A percentile compares a stretch with the other conserved stretches of the same genome.
Evolutionary conservation across 2,329 filamentous ascomycete species (phyloP).

Genomic region (Fusarium xyrophilum): DNA sequence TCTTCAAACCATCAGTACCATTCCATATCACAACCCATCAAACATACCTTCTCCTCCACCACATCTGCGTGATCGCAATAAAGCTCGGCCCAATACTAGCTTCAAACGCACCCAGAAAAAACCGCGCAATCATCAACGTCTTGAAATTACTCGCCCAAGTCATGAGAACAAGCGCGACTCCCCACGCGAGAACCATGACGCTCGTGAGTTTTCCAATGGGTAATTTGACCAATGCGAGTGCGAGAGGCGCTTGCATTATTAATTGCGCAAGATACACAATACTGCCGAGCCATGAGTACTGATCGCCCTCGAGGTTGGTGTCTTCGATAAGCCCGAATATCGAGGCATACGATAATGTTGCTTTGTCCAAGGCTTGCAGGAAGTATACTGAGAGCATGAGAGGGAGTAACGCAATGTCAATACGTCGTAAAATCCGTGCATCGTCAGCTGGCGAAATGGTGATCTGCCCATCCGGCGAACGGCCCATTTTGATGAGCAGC

Average conservation of each 20-base stretch:
- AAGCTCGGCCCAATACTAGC: slow-evolving; percentile 57
- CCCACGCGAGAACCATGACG: slow-evolving; percentile 64
- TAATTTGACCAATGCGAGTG: slow-evolving; percentile 65
- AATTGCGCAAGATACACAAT: slow-evolving; percentile 68
- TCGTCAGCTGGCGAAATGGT: slow-evolving; percentile 46
- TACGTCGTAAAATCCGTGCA: slow-evolving; percentile 47
- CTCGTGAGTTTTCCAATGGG: slow-evolving; percentile 67
- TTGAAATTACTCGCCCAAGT: slow-evolving; percentile 58
- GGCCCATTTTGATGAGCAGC: slow-evolving; percentile 51
- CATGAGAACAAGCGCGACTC: slow-evolving; percentile 58
- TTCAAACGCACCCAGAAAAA: slow-evolving; percentile 66
- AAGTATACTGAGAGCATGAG: slow-evolving; percentile 67
- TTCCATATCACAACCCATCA: neutral
- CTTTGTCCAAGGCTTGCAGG: slow-evolving; percentile 69
- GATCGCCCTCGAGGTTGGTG: slow-evolving; percentile 60
- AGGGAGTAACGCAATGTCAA: slow-evolving; percentile 51
- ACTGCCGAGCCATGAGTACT: slow-evolving; percentile 68
- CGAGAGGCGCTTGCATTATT: slow-evolving; percentile 62
- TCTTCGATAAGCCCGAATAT: slow-evolving; percentile 69
- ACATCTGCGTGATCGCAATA: slow-evolving; percentile 66
- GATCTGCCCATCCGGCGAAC: slow-evolving; percentile 45
- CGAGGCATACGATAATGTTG: slow-evolving; percentile 66
- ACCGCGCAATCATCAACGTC: slow-evolving; percentile 58
- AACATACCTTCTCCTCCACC: slow-evolving; percentile 60
- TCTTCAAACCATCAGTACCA: slow-evolving; percentile 31